Evolutionary conservation across 257 asterid genomes (phyloP).

Genomic region (Datura wrightii): DNA sequence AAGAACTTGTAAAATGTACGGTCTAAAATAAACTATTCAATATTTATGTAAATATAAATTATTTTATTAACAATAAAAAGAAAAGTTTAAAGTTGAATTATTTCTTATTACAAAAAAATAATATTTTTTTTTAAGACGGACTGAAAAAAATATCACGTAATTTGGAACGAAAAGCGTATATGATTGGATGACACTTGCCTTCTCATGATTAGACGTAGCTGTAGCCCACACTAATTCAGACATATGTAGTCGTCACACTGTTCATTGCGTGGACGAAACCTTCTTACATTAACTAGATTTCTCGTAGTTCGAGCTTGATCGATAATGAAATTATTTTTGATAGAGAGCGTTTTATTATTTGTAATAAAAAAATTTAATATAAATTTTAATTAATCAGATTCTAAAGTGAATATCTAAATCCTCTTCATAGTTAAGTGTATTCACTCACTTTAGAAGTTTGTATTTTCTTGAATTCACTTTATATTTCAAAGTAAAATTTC

Average conservation of each 20-base stretch:
- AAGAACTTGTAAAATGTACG: too few species aligned
- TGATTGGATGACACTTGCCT: conserved; percentile 43
- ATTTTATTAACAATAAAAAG: too few species aligned
- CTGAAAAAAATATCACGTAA: too few species aligned
- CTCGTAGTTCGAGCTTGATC: not conserved
- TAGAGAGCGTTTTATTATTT: not conserved
- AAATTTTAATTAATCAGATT: not conserved
- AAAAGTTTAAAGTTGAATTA: too few species aligned
- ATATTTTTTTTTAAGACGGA: too few species aligned
- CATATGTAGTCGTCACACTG: conserved; percentile 40
- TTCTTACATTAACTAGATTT: not conserved
- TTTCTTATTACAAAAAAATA: too few species aligned
- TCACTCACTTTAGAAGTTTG: too few species aligned
- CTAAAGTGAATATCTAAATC: too few species aligned
- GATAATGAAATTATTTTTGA: not conserved
- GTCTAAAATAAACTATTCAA: too few species aligned
- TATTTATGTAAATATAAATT: too few species aligned
- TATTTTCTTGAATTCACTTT: too few species aligned
- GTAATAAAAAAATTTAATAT: not conserved
- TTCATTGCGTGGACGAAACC: conserved; percentile 52
- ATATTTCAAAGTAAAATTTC: not conserved
- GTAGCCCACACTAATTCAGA: conserved; percentile 10
- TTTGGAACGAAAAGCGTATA: not conserved
- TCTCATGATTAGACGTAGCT: conserved; percentile 35
- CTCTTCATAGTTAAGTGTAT: too few species aligned